Evolutionary conservation across 2,329 filamentous ascomycete genomes (phyloP).

Genomic region (Colletotrichum sp.): DNA sequence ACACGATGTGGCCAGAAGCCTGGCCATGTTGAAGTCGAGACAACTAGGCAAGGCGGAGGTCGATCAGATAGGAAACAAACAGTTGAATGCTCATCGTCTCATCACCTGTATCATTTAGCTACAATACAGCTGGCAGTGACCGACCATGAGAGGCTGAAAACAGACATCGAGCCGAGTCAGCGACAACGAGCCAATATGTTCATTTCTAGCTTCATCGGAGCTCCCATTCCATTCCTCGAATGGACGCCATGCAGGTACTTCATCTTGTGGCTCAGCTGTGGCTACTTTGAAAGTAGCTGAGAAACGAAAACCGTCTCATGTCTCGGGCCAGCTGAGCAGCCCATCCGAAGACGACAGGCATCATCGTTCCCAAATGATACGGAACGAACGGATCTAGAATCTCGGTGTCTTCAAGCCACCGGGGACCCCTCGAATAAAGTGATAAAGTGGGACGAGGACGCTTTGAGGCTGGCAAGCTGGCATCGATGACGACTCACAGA

Average conservation of each 20-base stretch:
- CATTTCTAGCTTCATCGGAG: neutral
- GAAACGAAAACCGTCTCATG: neutral
- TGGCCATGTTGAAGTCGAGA: neutral
- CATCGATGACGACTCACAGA: conserved; percentile 11
- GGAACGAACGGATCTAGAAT: neutral
- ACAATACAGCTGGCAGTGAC: neutral
- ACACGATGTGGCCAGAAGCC: neutral
- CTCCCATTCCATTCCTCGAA: neutral
- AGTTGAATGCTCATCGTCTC: neutral
- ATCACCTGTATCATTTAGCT: neutral
- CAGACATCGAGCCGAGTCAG: neutral
- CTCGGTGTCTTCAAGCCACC: neutral
- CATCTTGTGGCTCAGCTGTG: neutral
- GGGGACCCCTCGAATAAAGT: neutral
- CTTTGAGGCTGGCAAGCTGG: neutral
- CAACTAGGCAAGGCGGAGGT: neutral
- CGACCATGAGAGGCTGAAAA: neutral
- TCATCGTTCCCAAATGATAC: neutral
- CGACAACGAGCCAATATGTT: neutral
- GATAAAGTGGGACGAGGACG: neutral
- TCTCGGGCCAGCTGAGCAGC: neutral
- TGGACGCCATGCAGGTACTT: neutral
- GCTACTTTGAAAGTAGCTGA: neutral
- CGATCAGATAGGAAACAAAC: neutral
- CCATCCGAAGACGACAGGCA: neutral